phyloP scores from a whole-genome alignment of 108 stramenopile genomes.

The Cylindrotheca fusiformis region DNA sequence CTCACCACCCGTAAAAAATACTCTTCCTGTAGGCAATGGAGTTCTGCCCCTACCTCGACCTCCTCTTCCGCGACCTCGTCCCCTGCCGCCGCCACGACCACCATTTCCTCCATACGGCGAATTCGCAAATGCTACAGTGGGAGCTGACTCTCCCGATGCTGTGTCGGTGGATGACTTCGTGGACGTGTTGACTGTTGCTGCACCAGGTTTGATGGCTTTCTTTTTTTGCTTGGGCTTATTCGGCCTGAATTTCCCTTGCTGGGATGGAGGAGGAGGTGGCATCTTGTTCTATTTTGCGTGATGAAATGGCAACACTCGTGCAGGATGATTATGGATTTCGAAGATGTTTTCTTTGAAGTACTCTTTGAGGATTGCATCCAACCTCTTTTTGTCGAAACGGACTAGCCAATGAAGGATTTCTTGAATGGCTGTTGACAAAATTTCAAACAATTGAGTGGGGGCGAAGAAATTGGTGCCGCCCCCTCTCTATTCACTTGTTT shows the following conservation, averaged over 20 bases:
- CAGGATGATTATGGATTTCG: too few species aligned
- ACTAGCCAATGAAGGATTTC: too few species aligned
- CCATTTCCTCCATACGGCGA: conserved; percentile 31
- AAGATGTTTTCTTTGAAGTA: too few species aligned
- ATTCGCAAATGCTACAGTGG: conserved; percentile 19
- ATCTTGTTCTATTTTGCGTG: too few species aligned
- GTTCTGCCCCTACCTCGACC: conserved; percentile 46
- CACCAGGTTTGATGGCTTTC: conserved; percentile 12
- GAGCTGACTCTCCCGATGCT: neutral
- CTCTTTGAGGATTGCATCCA: too few species aligned
- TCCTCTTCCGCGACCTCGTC: conserved; percentile 48
- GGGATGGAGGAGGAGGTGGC: conserved; percentile 60
- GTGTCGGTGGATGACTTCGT: neutral
- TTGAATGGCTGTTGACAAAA: too few species aligned
- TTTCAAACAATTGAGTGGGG: too few species aligned
- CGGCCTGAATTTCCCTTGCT: conserved; percentile 84
- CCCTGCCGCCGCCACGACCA: conserved; percentile 32
- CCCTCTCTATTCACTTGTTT: too few species aligned
- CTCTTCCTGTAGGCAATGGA: conserved; percentile 62
- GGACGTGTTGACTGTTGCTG: conserved; percentile 14
- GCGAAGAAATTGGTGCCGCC: too few species aligned
- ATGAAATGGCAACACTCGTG: too few species aligned
- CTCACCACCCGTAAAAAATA: conserved; percentile 68
- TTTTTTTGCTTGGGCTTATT: conserved; percentile 60
- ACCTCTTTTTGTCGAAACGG: too few species aligned